Evolutionary conservation across 179 eudicot genomes (phyloP).

Genomic region (Silene noctiflora): DNA sequence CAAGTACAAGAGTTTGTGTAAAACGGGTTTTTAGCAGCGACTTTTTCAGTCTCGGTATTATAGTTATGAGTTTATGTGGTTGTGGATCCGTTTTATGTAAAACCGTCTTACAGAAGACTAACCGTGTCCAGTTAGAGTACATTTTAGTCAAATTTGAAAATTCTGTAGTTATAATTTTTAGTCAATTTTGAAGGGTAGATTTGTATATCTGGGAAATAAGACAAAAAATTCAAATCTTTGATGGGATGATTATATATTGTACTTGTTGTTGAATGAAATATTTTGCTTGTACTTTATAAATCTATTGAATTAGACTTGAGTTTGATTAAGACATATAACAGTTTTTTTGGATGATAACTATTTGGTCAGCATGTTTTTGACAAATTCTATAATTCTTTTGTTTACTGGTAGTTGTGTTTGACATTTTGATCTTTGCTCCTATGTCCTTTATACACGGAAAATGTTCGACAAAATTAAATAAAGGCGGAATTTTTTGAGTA

Average conservation of each 20-base stretch:
- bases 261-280: constrained; percentile 1
- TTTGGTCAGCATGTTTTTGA: constrained; percentile 11
- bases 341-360: not conserved
- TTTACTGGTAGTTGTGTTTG: constrained; percentile 15
- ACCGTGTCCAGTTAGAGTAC: too few relatives aligned
- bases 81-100: too few relatives aligned
- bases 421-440: constrained; percentile 9
- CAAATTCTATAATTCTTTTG: constrained; percentile 17
- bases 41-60: not conserved
- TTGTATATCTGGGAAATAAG: constrained; percentile 7
- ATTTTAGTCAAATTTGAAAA: too few relatives aligned
- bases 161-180: not conserved
- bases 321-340: constrained; percentile 24
- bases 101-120: too few relatives aligned
- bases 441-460: not conserved
- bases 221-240: constrained; percentile 7
- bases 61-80: too few relatives aligned
- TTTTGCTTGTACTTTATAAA: not conserved
- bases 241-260: not conserved
- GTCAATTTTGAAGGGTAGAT: not conserved
- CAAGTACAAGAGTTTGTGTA: too few relatives aligned
- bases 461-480: not conserved
- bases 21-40: too few relatives aligned
- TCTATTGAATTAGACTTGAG: not conserved
- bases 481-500: not conserved